These are phyloP conservation scores for Ganoderma meredithae DNA, from an alignment of 1,284 basidiomycete species.

Conservation along the genomic window DNA sequence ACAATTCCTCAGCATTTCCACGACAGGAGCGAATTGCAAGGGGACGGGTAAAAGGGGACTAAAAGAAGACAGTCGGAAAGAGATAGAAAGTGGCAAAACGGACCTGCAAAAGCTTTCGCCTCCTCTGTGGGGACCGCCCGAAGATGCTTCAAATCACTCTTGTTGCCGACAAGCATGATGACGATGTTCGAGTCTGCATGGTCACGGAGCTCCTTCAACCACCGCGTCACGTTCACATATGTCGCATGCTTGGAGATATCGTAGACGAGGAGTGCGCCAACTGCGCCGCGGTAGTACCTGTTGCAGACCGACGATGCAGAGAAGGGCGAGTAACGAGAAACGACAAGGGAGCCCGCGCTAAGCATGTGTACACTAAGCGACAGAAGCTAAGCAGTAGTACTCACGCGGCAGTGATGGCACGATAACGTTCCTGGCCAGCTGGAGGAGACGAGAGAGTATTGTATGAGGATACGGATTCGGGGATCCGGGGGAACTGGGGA, in stretches of 20 bases:
- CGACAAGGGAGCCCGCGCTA: background rate
- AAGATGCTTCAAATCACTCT: slow-evolving; percentile 98
- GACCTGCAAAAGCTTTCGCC: slow-evolving; percentile 86
- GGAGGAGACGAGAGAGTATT: slow-evolving; percentile 8
- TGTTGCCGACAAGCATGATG: slow-evolving; percentile 95
- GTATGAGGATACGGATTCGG: background rate
- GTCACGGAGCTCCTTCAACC: slow-evolving; percentile 98
- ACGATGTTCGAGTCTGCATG: slow-evolving; percentile 94
- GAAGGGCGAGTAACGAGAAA: background rate
- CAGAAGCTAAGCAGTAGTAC: slow-evolving; percentile 41
- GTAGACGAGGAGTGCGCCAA: slow-evolving; percentile 92
- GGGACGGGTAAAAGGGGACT: background rate
- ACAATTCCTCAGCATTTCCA: background rate
- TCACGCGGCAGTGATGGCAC: slow-evolving; percentile 97
- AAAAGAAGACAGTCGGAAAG: background rate
- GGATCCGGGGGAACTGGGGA: background rate
- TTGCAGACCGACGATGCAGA: background rate
- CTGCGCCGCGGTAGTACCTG: slow-evolving; percentile 98
- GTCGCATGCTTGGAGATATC: slow-evolving; percentile 96
- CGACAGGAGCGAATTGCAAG: background rate
- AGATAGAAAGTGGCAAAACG: slow-evolving; percentile 42
- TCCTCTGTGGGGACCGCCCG: slow-evolving; percentile 97
- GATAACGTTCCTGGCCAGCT: slow-evolving; percentile 99
- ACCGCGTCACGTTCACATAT: slow-evolving; percentile 95
- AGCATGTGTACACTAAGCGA: background rate